phyloP scores from a whole-genome alignment of 1,284 basidiomycete species.

The Ganoderma lingzhi region DNA sequence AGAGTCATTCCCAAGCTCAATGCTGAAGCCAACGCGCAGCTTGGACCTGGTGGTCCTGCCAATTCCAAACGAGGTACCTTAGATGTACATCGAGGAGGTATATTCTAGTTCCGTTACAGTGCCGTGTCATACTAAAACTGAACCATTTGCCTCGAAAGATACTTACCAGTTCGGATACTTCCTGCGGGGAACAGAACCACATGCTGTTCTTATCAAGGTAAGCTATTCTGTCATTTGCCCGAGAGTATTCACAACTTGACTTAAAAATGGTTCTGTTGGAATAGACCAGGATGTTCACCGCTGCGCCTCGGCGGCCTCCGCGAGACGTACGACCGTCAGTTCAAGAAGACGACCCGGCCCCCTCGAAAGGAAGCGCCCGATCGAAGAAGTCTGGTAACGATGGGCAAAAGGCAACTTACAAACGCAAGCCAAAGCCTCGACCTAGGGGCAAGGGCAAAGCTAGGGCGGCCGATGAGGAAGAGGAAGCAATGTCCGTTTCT shows the following conservation, averaged over 20 bases:
- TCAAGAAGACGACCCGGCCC: constrained; percentile 14
- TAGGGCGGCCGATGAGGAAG: constrained; percentile 33
- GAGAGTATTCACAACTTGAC: neutral
- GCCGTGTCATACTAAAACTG: too few species aligned
- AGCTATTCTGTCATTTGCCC: neutral
- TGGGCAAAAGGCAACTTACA: constrained; percentile 46
- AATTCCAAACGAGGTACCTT: constrained; percentile 67
- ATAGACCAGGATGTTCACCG: constrained; percentile 64
- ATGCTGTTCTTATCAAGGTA: constrained; percentile 79
- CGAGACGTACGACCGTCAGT: constrained; percentile 25
- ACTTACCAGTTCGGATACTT: constrained; percentile 85
- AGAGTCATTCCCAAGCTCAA: constrained; percentile 75
- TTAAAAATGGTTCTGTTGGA: neutral
- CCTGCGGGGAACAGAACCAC: constrained; percentile 77
- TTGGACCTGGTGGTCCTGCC: constrained; percentile 47
- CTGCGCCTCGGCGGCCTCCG: constrained; percentile 46
- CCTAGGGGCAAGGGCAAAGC: constrained; percentile 51
- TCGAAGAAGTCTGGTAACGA: constrained; percentile 2
- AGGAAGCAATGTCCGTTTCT: constrained; percentile 36
- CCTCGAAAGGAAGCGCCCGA: constrained; percentile 15
- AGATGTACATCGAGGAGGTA: constrained; percentile 80
- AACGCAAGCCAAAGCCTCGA: constrained; percentile 43
- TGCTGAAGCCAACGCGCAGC: constrained; percentile 58
- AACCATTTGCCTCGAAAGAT: constrained; percentile 50
- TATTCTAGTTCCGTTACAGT: too few species aligned